phyloP scores from a whole-genome alignment of 23 red algal genomes.

The Gracilariopsis chorda region DNA sequence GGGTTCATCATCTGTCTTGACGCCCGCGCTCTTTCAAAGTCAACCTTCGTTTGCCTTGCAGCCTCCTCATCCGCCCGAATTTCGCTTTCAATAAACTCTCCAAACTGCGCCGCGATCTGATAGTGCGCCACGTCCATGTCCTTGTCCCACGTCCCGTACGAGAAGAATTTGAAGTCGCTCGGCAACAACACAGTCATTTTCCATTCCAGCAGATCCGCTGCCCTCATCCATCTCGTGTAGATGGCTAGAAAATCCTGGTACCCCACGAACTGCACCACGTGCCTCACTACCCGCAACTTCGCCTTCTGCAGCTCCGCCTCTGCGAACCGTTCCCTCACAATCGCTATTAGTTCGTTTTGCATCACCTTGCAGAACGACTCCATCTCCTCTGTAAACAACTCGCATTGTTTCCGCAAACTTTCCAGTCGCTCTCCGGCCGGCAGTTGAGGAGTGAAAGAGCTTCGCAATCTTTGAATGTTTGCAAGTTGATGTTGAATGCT shows the following conservation, averaged over 20 bases:
- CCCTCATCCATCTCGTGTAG: slow-evolving; percentile 76
- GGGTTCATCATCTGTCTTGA: background rate
- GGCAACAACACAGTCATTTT: slow-evolving; percentile 58
- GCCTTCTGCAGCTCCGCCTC: slow-evolving; percentile 31
- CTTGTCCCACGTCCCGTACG: slow-evolving; percentile 66
- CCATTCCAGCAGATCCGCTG: slow-evolving; percentile 56
- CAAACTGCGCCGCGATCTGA: slow-evolving; percentile 57
- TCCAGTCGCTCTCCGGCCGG: slow-evolving; percentile 55
- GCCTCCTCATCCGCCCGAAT: slow-evolving; percentile 37
- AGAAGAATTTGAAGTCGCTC: slow-evolving; percentile 59
- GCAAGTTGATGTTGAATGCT: slow-evolving; percentile 38
- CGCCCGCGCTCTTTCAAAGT: slow-evolving; percentile 53
- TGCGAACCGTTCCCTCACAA: slow-evolving; percentile 20
- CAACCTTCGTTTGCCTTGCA: slow-evolving; percentile 41
- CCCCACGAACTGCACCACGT: slow-evolving; percentile 52
- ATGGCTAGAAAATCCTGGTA: slow-evolving; percentile 64
- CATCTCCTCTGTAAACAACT: slow-evolving; percentile 33
- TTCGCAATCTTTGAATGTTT: slow-evolving; percentile 20
- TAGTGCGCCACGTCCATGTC: slow-evolving; percentile 71
- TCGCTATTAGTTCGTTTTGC: background rate
- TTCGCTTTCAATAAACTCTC: slow-evolving; percentile 44
- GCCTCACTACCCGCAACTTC: slow-evolving; percentile 27
- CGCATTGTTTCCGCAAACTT: slow-evolving; percentile 10
- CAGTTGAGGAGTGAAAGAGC: slow-evolving; percentile 34
- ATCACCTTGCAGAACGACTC: slow-evolving; percentile 49